Evolutionary conservation across 345 rosid genomes (phyloP).

Genomic region (Atalantia buxifolia): DNA sequence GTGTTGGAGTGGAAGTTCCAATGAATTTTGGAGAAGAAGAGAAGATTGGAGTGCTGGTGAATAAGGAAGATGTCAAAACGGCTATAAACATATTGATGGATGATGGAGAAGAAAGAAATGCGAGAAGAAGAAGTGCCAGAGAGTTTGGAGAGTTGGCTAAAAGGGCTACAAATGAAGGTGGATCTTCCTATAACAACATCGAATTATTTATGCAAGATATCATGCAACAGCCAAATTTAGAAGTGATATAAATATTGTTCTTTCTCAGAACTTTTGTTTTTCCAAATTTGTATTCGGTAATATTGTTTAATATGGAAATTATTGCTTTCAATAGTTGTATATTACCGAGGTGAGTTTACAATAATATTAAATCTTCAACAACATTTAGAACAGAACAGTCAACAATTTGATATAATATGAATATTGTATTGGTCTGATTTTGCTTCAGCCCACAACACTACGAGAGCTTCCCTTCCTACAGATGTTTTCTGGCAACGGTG

Average conservation of each 20-base stretch:
- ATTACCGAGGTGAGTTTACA: too few relatives aligned
- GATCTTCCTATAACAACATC: background rate
- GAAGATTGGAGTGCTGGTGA: background rate
- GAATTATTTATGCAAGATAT: background rate
- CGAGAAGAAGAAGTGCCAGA: background rate
- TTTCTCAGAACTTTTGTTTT: too few relatives aligned
- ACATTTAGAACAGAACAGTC: too few relatives aligned
- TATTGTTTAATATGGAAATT: too few relatives aligned
- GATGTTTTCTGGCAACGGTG: too few relatives aligned
- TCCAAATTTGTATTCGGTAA: too few relatives aligned
- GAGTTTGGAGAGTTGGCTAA: background rate
- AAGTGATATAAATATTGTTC: background rate
- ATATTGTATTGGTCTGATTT: too few relatives aligned
- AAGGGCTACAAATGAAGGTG: background rate
- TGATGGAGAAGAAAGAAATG: conserved; percentile 1
- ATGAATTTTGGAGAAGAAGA: background rate
- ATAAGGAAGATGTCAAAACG: background rate
- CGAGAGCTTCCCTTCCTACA: too few relatives aligned
- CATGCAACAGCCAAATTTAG: background rate
- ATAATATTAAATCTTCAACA: too few relatives aligned
- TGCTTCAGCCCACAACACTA: too few relatives aligned
- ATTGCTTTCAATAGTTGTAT: too few relatives aligned
- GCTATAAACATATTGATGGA: background rate
- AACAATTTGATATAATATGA: too few relatives aligned
- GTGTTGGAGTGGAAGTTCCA: background rate